A percentile compares a stretch with the other conserved stretches of the same genome.
Conservation (phyloP, 805 yeast species). For the Scheffersomyces amazonensis region DNA sequence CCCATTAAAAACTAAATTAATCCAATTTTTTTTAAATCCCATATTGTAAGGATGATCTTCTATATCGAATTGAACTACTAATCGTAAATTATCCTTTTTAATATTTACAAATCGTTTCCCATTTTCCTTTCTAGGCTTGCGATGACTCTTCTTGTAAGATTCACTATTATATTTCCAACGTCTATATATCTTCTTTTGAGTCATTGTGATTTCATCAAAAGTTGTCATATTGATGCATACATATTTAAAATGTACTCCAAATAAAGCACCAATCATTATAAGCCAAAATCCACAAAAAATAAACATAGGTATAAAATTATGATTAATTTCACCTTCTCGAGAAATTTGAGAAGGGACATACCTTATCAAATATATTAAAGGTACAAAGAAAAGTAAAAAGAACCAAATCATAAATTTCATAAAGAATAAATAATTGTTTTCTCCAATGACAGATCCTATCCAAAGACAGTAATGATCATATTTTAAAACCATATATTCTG, state of each 20-base stretch:
- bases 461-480: constrained; percentile 86
- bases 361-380: constrained; percentile 18
- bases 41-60: constrained; percentile 32
- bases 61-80: constrained; percentile 31
- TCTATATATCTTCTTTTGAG: constrained; percentile 27
- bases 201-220: constrained; percentile 49
- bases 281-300: constrained; percentile 45
- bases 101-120: constrained; percentile 46
- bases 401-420: constrained; percentile 46
- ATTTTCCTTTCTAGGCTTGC: constrained; percentile 17
- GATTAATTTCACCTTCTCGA: constrained; percentile 26
- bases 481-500: constrained; percentile 58
- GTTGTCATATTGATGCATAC: constrained; percentile 52
- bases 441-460: constrained; percentile 73
- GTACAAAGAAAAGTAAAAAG: constrained; percentile 29
- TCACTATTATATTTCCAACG: constrained; percentile 17
- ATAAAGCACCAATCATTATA: constrained; percentile 42
- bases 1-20: constrained; percentile 27
- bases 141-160: constrained; percentile 5
- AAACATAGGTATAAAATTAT: constrained; percentile 49
- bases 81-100: constrained; percentile 25
- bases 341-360: constrained; percentile 15
- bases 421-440: constrained; percentile 59
- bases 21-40: constrained; percentile 36
- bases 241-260: constrained; percentile 42